Base-by-base conservation (phyloP, 1,284 basidiomycete species). In the Austroboletus rostrupii region DNA sequence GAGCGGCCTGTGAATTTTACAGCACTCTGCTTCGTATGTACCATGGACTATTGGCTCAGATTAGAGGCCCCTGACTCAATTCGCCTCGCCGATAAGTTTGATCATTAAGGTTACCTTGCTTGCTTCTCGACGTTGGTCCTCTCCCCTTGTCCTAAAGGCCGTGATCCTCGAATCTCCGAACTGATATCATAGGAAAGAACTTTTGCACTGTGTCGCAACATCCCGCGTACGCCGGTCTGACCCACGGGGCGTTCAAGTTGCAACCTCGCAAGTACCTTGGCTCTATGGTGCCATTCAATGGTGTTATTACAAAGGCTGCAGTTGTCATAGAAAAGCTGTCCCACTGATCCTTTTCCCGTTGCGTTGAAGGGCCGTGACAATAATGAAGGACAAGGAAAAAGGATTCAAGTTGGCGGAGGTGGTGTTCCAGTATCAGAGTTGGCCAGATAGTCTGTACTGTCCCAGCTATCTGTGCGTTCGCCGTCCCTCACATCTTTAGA, bases 81-180 rank as follows among this genome's bases (percentile, higher is more conserved):
- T n/a, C n/a, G n/a, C n/a, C n/a, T n/a, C 21, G 21, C 21, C 3
- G 21, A 23, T 23, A 23, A 23, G 4, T 6, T 23, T 23, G 21
- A 23, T 23, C 21, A 23, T 3, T 6, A 23, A 23, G 21, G 21
- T 23, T 23, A 23, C 21, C 21, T 23, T 23, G 3, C 21, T 23
- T 6, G 3, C 21, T 23, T 23, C 29, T 14, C 29, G 13, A 2
- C 13, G 29, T 36, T 16, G 12, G 23, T 14, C 21, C 1, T 37
- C n/a, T 45, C 10, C 26, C 8, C 36, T 14, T 14, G n/a, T 14
- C 4, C 14, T 17, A 29, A 28, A 66, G 62, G 47, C 61, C 35
- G 56, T 53, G 16, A 19, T 64, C 23, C 31, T 67, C 26, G 57
- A 60, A 43, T 61, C 68, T 41, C 49, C 52, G 52, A 5, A 68